Evolutionary conservation across 345 rosid species (phyloP).

Genomic region (Citrus sinensis): DNA sequence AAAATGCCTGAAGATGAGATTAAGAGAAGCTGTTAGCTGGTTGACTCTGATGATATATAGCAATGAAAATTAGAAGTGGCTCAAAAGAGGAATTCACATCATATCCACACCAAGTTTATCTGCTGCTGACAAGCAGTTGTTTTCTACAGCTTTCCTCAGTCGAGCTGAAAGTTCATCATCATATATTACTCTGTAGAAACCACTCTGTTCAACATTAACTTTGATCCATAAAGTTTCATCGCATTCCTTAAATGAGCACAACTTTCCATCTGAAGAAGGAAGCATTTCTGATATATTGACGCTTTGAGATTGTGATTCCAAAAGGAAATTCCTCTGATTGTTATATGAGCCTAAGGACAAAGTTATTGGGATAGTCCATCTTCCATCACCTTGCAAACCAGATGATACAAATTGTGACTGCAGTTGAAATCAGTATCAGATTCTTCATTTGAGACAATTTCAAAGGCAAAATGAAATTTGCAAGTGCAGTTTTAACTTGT

Average conservation of each 20-base stretch:
- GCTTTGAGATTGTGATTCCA: constrained; percentile 27
- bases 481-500: neutral
- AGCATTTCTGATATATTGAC: constrained; percentile 27
- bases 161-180: constrained; percentile 33
- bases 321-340: constrained; percentile 27
- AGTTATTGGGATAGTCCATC: constrained; percentile 39
- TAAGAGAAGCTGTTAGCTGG: neutral
- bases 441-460: neutral
- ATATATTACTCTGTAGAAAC: constrained; percentile 40
- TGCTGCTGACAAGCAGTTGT: constrained; percentile 24
- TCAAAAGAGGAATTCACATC: neutral
- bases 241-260: constrained; percentile 12
- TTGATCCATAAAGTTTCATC: constrained; percentile 31
- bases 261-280: constrained; percentile 11
- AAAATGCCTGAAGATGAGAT: constrained; percentile 26
- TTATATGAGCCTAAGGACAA: constrained; percentile 27
- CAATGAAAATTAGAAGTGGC: neutral
- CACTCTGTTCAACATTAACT: constrained; percentile 40
- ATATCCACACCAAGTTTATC: constrained; percentile 30
- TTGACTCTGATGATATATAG: neutral
- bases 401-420: constrained; percentile 32
- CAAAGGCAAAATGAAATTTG: neutral
- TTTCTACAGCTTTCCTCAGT: constrained; percentile 29
- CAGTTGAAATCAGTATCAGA: neutral
- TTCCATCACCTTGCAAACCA: constrained; percentile 27